Conservation (phyloP, 2,329 filamentous ascomycete genomes). For the Pseudogymnoascus destructans region DNA sequence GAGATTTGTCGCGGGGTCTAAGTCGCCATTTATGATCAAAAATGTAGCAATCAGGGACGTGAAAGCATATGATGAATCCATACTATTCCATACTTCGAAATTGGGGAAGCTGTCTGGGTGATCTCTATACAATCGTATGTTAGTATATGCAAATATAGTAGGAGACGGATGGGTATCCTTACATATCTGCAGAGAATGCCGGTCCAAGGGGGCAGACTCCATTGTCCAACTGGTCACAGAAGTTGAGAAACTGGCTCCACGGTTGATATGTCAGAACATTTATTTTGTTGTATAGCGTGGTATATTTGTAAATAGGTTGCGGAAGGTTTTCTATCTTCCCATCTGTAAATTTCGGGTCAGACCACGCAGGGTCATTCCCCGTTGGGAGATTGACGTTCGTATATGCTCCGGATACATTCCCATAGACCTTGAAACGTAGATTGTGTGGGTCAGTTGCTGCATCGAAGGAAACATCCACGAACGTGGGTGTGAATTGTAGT, state of each 20-base stretch:
- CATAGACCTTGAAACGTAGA: slow-evolving; percentile 70
- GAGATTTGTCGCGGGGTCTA: slow-evolving; percentile 41
- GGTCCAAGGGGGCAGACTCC: slow-evolving; percentile 63
- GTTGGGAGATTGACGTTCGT: slow-evolving; percentile 45
- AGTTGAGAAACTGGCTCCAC: slow-evolving; percentile 41
- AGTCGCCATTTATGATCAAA: slow-evolving; percentile 64
- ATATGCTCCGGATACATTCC: slow-evolving; percentile 72
- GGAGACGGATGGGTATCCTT: slow-evolving; percentile 19
- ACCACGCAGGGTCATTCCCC: slow-evolving; percentile 46
- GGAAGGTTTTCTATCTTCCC: slow-evolving; percentile 65
- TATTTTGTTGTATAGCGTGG: slow-evolving; percentile 60
- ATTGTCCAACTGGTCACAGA: slow-evolving; percentile 53
- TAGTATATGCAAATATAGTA: slow-evolving; percentile 9
- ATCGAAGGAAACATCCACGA: slow-evolving; percentile 63
- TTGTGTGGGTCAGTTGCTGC: slow-evolving; percentile 44
- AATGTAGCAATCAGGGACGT: slow-evolving; percentile 66
- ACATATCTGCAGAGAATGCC: slow-evolving; percentile 47
- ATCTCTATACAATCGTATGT: slow-evolving; percentile 20
- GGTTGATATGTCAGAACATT: slow-evolving; percentile 68
- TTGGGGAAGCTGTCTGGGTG: slow-evolving; percentile 46
- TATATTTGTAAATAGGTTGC: slow-evolving; percentile 36
- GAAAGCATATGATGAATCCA: slow-evolving; percentile 76
- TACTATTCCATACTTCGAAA: slow-evolving; percentile 59
- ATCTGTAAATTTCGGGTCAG: slow-evolving; percentile 42
- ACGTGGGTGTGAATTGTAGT: slow-evolving; percentile 69